Evolutionary conservation across 148 eudicot genomes (phyloP).

Genomic region (Rhododendron mucronatum): DNA sequence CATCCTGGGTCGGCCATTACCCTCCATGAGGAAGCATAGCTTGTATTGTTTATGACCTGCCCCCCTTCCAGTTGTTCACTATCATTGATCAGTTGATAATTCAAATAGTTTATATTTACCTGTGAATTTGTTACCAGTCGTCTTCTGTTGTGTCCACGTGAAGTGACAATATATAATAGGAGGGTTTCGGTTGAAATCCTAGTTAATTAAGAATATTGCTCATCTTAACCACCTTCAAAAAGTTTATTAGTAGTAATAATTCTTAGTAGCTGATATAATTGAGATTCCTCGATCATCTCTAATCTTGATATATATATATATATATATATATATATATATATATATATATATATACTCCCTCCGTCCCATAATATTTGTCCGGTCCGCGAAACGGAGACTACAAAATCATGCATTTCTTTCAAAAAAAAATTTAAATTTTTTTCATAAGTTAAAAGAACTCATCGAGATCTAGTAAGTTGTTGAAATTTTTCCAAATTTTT

Average conservation of each 20-base stretch:
- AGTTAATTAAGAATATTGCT: conserved; percentile 1
- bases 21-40: conserved; percentile 29
- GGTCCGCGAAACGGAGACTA: too few relatives aligned
- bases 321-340: too few relatives aligned
- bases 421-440: too few relatives aligned
- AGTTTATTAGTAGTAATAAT: not conserved
- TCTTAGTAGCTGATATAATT: not conserved
- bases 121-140: not conserved
- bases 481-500: too few relatives aligned
- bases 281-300: not conserved
- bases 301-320: not conserved
- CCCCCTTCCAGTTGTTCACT: not conserved
- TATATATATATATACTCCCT: too few relatives aligned
- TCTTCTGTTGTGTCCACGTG: conserved; percentile 17
- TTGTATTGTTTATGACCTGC: not conserved
- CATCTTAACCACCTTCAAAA: conserved; percentile 17
- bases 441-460: too few relatives aligned
- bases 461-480: too few relatives aligned
- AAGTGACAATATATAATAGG: not conserved
- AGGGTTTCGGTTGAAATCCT: conserved; percentile 17
- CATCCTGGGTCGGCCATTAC: conserved; percentile 24
- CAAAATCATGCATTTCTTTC: too few relatives aligned
- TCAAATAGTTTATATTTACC: not conserved
- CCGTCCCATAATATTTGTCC: too few relatives aligned
- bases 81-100: not conserved